Percentiles rank a stretch among this genome's conserved stretches.
phyloP scores from a whole-genome alignment of 2,329 filamentous ascomycete genomes.

The Nemania diffusa region DNA sequence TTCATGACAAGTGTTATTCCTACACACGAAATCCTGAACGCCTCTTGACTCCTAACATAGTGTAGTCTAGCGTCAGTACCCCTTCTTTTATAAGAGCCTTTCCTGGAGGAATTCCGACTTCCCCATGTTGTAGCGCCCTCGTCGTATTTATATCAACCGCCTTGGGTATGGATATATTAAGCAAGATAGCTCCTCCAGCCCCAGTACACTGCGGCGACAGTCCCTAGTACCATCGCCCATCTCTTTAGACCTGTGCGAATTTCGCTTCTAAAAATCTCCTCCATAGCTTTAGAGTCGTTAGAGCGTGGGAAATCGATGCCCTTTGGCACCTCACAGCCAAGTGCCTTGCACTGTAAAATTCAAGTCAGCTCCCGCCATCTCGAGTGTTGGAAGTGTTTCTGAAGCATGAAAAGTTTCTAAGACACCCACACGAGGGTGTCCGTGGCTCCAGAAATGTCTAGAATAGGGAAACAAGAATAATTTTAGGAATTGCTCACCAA shows the following conservation, averaged over 20 bases:
- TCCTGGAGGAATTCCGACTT: background rate
- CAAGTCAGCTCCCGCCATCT: background rate
- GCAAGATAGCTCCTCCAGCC: slow-evolving; percentile 29
- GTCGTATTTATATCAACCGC: background rate
- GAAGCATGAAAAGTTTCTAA: background rate
- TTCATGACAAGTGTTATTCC: slow-evolving; percentile 1
- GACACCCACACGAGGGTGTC: background rate
- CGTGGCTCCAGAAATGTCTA: background rate
- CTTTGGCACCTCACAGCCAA: slow-evolving; percentile 38
- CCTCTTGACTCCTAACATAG: background rate
- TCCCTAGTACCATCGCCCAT: slow-evolving; percentile 39
- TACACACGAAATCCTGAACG: slow-evolving; percentile 11
- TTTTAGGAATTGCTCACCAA: slow-evolving; percentile 18
- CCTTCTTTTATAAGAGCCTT: background rate
- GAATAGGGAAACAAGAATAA: background rate
- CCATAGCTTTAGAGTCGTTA: slow-evolving; percentile 42
- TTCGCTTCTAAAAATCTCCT: slow-evolving; percentile 39
- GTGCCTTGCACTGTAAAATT: slow-evolving; percentile 34
- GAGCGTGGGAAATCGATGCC: slow-evolving; percentile 40
- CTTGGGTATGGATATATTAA: slow-evolving; percentile 1
- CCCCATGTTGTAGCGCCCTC: background rate
- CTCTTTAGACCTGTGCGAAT: slow-evolving; percentile 36
- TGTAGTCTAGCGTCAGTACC: background rate
- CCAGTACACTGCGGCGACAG: slow-evolving; percentile 28
- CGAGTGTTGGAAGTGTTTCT: background rate